Percentiles rank a stretch among this genome's conserved stretches.
Evolutionary conservation across 345 rosid genomes (phyloP).

Genomic region (Turritis glabra): DNA sequence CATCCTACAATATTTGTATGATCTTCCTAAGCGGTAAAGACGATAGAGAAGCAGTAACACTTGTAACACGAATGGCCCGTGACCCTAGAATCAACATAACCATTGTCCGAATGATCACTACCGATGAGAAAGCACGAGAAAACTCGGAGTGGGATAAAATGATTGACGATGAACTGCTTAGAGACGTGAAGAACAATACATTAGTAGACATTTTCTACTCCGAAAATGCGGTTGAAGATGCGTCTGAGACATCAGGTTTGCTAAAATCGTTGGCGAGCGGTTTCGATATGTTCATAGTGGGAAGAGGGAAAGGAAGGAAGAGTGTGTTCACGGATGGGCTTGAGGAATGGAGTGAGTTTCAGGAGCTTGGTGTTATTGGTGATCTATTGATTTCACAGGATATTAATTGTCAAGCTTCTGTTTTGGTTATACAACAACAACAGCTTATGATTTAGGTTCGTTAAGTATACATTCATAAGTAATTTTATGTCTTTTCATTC

Average conservation of each 20-base stretch:
- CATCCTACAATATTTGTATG: constrained; percentile 29
- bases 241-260: constrained; percentile 32
- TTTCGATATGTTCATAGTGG: constrained; percentile 42
- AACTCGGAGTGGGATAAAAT: constrained; percentile 36
- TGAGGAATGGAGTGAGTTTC: constrained; percentile 43
- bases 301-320: constrained; percentile 35
- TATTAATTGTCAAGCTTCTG: constrained; percentile 29
- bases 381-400: constrained; percentile 34
- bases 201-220: constrained; percentile 4
- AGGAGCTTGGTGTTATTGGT: constrained; percentile 43
- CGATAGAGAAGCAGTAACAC: constrained; percentile 46
- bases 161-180: constrained; percentile 33
- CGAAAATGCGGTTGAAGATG: constrained; percentile 30
- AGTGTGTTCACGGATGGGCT: constrained; percentile 36
- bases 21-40: constrained; percentile 46
- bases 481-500: too few species aligned
- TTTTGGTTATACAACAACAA: constrained; percentile 42
- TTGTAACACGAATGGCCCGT: constrained; percentile 32
- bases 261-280: constrained; percentile 21
- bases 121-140: background rate
- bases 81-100: constrained; percentile 17
- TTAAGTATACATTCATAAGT: too few species aligned
- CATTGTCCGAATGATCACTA: constrained; percentile 18
- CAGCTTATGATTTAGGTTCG: constrained; percentile 32
- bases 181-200: constrained; percentile 18